Evolutionary conservation across 768 basidiomycete genomes (phyloP).

Genomic region (Steccherinum ochraceum): DNA sequence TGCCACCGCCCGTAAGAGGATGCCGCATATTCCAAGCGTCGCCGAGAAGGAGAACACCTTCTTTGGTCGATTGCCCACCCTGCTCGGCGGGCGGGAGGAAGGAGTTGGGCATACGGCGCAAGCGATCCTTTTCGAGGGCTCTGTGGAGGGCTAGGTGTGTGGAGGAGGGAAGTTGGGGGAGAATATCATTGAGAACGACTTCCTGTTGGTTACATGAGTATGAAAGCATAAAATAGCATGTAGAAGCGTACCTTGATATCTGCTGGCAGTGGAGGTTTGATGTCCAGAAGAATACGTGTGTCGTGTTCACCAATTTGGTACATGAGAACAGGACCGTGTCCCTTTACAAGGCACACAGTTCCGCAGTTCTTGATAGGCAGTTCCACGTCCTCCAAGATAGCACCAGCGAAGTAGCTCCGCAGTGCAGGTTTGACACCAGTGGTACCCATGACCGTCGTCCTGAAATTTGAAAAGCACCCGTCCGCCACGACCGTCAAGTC

Average conservation of each 20-base stretch:
- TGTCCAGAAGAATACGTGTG: slow-evolving; percentile 90
- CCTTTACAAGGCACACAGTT: slow-evolving; percentile 77
- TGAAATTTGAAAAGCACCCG: slow-evolving; percentile 93
- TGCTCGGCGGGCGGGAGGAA: slow-evolving; percentile 83
- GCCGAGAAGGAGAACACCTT: slow-evolving; percentile 80
- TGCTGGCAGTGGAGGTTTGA: slow-evolving; percentile 76
- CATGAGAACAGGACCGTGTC: slow-evolving; percentile 80
- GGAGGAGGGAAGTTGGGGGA: slow-evolving; percentile 74
- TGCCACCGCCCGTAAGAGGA: slow-evolving; percentile 95
- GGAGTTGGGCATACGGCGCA: slow-evolving; percentile 93
- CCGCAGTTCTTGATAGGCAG: slow-evolving; percentile 75
- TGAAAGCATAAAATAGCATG: background rate
- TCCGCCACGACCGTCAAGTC: slow-evolving; percentile 87
- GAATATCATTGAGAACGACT: slow-evolving; percentile 65
- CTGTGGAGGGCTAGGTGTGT: slow-evolving; percentile 58
- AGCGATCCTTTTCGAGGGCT: slow-evolving; percentile 73
- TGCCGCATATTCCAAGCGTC: slow-evolving; percentile 99
- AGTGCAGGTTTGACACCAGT: slow-evolving; percentile 44
- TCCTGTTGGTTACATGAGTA: slow-evolving; percentile 29
- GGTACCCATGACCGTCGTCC: slow-evolving; percentile 55
- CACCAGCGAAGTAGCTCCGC: slow-evolving; percentile 79
- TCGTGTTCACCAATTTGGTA: slow-evolving; percentile 89
- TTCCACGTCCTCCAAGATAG: slow-evolving; percentile 69
- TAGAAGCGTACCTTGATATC: slow-evolving; percentile 62
- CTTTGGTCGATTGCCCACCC: slow-evolving; percentile 36